These are phyloP conservation scores for Eucommia ulmoides DNA, from an alignment of 257 asterid species.

Conservation along the genomic window DNA sequence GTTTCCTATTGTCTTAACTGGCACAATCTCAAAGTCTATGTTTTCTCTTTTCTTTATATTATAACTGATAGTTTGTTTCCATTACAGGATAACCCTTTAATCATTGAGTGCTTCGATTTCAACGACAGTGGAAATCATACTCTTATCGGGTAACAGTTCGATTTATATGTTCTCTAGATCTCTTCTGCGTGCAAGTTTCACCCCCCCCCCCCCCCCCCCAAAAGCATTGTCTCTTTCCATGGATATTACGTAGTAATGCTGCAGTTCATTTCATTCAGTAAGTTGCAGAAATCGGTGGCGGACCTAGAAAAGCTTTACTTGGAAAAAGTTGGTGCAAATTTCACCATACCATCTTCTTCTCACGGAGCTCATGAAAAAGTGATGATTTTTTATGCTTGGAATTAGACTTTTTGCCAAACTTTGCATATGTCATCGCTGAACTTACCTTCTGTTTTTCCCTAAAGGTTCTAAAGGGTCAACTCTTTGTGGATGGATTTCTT, in stretches of 20 bases:
- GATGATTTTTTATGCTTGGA: constrained; percentile 25
- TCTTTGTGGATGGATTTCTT: constrained; percentile 66
- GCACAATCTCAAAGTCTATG: constrained; percentile 1
- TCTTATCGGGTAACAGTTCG: constrained; percentile 63
- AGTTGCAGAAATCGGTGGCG: constrained; percentile 77
- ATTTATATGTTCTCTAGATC: constrained; percentile 8
- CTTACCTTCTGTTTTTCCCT: no score
- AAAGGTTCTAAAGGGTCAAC: constrained; percentile 77
- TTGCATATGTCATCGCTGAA: not conserved
- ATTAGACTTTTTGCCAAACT: constrained; percentile 5
- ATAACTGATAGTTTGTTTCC: constrained; percentile 12
- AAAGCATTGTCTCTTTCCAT: no score
- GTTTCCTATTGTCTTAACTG: not conserved
- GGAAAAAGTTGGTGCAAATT: constrained; percentile 45
- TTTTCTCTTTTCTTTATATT: constrained; percentile 14
- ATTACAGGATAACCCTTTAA: constrained; percentile 93
- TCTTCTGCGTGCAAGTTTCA: constrained; percentile 12
- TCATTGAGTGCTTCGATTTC: constrained; percentile 85
- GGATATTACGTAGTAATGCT: no score
- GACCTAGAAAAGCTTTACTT: constrained; percentile 75
- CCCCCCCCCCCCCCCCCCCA: no score
- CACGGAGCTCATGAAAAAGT: constrained; percentile 63
- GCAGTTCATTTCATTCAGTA: constrained; percentile 38
- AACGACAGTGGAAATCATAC: constrained; percentile 85
- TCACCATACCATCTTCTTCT: constrained; percentile 38